These are phyloP conservation scores for Colletotrichum ledebouriae DNA, from an alignment of 2,329 filamentous ascomycete genomes.

Conservation along the genomic window DNA sequence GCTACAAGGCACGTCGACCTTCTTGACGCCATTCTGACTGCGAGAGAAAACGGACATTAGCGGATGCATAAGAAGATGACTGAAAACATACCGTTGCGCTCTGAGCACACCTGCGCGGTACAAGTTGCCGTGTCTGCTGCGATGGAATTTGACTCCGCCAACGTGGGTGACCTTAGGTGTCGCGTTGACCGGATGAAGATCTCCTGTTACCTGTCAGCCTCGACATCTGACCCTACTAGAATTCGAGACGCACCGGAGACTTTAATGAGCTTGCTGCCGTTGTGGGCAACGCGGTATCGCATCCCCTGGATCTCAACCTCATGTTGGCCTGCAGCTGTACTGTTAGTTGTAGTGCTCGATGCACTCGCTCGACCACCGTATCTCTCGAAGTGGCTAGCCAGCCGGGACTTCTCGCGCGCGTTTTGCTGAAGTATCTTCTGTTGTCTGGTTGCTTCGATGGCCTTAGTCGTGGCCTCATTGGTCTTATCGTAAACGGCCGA, in stretches of 20 bases:
- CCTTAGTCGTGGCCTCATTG: constrained; percentile 74
- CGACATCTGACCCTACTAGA: constrained; percentile 42
- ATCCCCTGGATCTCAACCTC: constrained; percentile 80
- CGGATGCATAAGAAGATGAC: constrained; percentile 44
- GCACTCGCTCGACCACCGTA: constrained; percentile 42
- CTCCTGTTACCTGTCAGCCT: constrained; percentile 58
- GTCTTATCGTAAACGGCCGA: constrained; percentile 82
- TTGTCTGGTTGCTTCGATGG: constrained; percentile 77
- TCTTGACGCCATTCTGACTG: constrained; percentile 71
- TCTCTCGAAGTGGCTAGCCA: constrained; percentile 62
- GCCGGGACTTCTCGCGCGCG: constrained; percentile 70
- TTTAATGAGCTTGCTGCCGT: constrained; percentile 86
- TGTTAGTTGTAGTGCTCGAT: constrained; percentile 48
- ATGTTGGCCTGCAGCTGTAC: constrained; percentile 58
- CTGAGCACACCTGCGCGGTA: constrained; percentile 82
- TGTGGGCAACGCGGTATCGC: constrained; percentile 78
- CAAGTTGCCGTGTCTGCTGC: constrained; percentile 90
- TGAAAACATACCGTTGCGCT: constrained; percentile 76
- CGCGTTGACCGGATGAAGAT: constrained; percentile 70
- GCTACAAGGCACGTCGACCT: constrained; percentile 81
- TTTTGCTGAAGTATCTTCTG: constrained; percentile 68
- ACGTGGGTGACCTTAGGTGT: constrained; percentile 82
- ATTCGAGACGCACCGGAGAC: constrained; percentile 71
- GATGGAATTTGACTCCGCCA: constrained; percentile 84
- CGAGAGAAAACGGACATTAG: constrained; percentile 52